phyloP scores from a whole-genome alignment of 2,329 filamentous ascomycete species.

The Cryphonectria carpinicola region DNA sequence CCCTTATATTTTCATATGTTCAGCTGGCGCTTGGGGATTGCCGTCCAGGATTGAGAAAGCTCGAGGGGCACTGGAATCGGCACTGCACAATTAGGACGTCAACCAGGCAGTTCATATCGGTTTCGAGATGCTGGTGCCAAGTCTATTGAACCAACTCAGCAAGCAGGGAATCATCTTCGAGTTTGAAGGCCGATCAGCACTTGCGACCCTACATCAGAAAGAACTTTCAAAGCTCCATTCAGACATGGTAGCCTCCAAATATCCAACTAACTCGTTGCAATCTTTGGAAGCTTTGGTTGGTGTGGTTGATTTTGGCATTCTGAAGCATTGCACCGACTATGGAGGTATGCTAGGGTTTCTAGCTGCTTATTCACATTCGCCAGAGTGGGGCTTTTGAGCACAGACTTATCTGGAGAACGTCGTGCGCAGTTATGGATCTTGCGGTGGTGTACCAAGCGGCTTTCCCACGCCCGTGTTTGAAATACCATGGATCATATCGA shows the following conservation, averaged over 20 bases:
- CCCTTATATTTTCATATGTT: too few relatives aligned
- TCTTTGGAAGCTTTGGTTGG: slow-evolving; percentile 2
- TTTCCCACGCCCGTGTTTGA: neutral
- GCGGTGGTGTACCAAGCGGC: neutral
- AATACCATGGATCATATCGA: neutral
- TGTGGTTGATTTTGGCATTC: neutral
- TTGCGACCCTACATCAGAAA: neutral
- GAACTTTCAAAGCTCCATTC: neutral
- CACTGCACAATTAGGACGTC: neutral
- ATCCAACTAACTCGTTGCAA: neutral
- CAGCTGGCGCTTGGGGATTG: neutral
- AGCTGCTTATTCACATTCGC: too few relatives aligned
- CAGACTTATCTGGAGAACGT: slow-evolving; percentile 7
- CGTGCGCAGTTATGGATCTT: neutral
- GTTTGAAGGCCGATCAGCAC: neutral
- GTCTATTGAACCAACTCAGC: neutral
- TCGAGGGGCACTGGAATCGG: slow-evolving; percentile 1
- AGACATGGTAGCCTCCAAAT: neutral
- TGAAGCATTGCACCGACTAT: neutral
- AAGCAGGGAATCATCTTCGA: slow-evolving; percentile 6
- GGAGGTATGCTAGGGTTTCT: neutral
- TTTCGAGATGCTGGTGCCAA: slow-evolving; percentile 12
- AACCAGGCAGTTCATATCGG: neutral
- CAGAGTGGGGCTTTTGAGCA: neutral
- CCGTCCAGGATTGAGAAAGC: slow-evolving; percentile 8